Conservation (phyloP, 2,329 filamentous ascomycete genomes). For the Graphiopsis chlorocephala region DNA sequence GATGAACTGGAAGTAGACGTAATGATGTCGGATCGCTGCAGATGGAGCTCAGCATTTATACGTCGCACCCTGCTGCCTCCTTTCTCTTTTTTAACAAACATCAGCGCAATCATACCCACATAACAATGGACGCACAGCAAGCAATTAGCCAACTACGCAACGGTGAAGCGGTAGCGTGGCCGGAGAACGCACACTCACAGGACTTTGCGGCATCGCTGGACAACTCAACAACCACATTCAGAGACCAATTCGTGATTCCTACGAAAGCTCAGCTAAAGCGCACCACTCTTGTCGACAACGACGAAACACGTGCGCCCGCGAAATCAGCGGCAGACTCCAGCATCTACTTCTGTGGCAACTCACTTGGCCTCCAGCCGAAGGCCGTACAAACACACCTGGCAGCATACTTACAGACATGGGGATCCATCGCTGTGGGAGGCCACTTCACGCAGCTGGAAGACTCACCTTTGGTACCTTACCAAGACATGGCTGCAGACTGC, state of each 20-base stretch:
- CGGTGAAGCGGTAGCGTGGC: slow-evolving; percentile 25
- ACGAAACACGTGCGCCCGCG: slow-evolving; percentile 21
- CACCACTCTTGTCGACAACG: slow-evolving; percentile 48
- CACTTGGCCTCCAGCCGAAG: slow-evolving; percentile 77
- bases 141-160: slow-evolving; percentile 26
- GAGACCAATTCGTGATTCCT: slow-evolving; percentile 74
- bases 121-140: slow-evolving; percentile 25
- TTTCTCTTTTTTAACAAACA: neutral
- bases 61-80: neutral
- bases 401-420: slow-evolving; percentile 78
- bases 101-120: neutral
- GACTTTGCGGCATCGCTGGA: slow-evolving; percentile 29
- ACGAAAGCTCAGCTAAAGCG: slow-evolving; percentile 69
- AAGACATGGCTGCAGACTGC: slow-evolving; percentile 74
- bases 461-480: slow-evolving; percentile 68
- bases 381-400: slow-evolving; percentile 63
- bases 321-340: slow-evolving; percentile 40
- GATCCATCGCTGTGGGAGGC: slow-evolving; percentile 78
- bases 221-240: slow-evolving; percentile 31
- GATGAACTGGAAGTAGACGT: neutral
- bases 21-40: slow-evolving; percentile 1
- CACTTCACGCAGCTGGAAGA: slow-evolving; percentile 44
- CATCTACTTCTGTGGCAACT: slow-evolving; percentile 88
- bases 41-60: neutral
- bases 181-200: slow-evolving; percentile 24